phyloP scores from a whole-genome alignment of 805 yeast species.

The Wickerhamomyces tratensis region DNA sequence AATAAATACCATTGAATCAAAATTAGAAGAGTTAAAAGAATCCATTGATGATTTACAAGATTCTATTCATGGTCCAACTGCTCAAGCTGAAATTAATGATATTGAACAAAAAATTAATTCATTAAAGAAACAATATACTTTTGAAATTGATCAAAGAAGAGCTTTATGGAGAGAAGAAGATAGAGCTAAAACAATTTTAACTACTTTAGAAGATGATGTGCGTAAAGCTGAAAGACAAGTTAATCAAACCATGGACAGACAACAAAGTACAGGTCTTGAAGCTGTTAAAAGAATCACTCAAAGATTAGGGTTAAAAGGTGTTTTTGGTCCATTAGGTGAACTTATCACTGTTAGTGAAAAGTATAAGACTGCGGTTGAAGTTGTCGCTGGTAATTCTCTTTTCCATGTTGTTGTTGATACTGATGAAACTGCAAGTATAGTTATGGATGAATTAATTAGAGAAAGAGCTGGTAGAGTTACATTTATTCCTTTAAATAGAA shows the following conservation, averaged over 20 bases:
- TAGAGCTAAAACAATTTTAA: slow-evolving; percentile 44
- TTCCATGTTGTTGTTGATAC: slow-evolving; percentile 86
- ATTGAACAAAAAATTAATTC: slow-evolving; percentile 18
- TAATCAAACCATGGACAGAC: slow-evolving; percentile 66
- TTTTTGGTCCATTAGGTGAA: slow-evolving; percentile 82
- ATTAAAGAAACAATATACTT: slow-evolving; percentile 31
- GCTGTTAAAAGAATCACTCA: slow-evolving; percentile 57
- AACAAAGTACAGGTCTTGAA: slow-evolving; percentile 57
- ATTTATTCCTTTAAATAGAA: slow-evolving; percentile 78
- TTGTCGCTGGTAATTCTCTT: slow-evolving; percentile 76
- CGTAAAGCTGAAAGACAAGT: slow-evolving; percentile 49
- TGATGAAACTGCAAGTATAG: slow-evolving; percentile 69
- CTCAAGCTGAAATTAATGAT: slow-evolving; percentile 22
- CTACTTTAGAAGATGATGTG: slow-evolving; percentile 45
- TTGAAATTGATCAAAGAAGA: slow-evolving; percentile 58
- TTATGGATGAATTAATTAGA: slow-evolving; percentile 68
- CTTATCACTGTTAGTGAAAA: slow-evolving; percentile 72
- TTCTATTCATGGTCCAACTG: slow-evolving; percentile 25
- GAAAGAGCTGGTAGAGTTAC: slow-evolving; percentile 79
- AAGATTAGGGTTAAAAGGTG: slow-evolving; percentile 49
- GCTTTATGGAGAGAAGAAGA: slow-evolving; percentile 73
- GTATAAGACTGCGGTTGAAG: slow-evolving; percentile 80
- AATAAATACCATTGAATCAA: slow-evolving; percentile 8
- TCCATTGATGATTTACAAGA: slow-evolving; percentile 25
- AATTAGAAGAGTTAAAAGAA: slow-evolving; percentile 16